Evolutionary conservation across 495 filamentous ascomycete species (phyloP), one percentile per base, ranked within the genome.

Genomic region (Xylaria longipes): DNA sequence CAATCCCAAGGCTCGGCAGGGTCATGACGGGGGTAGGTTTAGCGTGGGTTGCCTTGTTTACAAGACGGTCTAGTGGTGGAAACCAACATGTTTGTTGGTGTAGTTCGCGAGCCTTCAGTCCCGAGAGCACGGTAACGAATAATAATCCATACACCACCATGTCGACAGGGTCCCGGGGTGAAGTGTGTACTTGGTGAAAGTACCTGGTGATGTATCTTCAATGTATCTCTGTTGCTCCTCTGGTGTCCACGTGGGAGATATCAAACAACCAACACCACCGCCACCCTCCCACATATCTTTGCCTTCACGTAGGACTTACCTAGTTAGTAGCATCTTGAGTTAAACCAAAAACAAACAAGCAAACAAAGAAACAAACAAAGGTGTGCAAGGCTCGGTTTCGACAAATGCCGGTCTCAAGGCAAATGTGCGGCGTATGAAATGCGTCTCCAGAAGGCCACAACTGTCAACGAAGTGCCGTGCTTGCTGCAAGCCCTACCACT

Each of bases 61-160:
- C 65, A 14, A 31, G 65, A 35, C 1, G 9, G n/a, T 25, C 22
- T 25, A 17, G 48, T 56, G 33, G 65, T 56, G 65, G 27, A 43
- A 41, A 45, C 66, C 25, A 33, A 60, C 15, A 25, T 33, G 52
- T 45, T 33, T 33, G 46, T 20, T 35, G 50, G 37, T 15, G 50
- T 58, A 68, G 66, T 58, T 27, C 66, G 52, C 66, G 52, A 46
- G 48, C 48, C 37, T 27, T 43, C n/a, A 25, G 48, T 68, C 31
- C 65, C 66, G 52, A 25, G 25, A 33, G 52, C 25, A 9, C 25
- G 66, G 66, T 68, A 68, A 22, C 66, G 66, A 68, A 46, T 68
- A 25, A 35, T 17, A 45, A 17, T 14, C 5, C 66, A 25, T 46
- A 20, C 11, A 33, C 8, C n/a, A 50, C 20, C 2, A 62, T 37